Conservation (phyloP, 306 rosid genomes). For the Dryas drummondii region DNA sequence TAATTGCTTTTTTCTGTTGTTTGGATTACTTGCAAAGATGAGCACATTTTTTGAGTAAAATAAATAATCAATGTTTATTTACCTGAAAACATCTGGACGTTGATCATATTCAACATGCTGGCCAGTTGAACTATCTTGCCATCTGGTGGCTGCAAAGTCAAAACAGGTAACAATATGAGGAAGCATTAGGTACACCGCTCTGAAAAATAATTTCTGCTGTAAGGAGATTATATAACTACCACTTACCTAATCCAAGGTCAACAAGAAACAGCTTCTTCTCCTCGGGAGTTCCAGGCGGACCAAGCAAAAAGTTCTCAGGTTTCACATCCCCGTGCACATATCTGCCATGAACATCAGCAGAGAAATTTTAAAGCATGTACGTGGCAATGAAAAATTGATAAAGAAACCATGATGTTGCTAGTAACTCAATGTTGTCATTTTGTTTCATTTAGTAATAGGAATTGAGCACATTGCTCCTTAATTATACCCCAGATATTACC, state of each 20-base stretch:
- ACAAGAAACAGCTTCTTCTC: slow-evolving; percentile 54
- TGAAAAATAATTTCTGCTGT: background rate
- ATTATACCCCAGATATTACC: background rate
- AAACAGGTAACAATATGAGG: slow-evolving; percentile 3
- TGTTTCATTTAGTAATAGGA: background rate
- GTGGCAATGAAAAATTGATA: background rate
- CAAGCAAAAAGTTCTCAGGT: slow-evolving; percentile 56
- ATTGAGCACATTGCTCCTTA: background rate
- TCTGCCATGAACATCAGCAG: slow-evolving; percentile 29
- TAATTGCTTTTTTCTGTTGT: background rate
- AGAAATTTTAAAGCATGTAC: background rate
- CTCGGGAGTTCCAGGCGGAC: slow-evolving; percentile 45
- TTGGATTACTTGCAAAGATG: background rate
- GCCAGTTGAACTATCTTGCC: slow-evolving; percentile 50
- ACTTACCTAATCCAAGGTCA: slow-evolving; percentile 53
- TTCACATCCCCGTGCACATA: slow-evolving; percentile 58
- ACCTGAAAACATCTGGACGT: slow-evolving; percentile 55
- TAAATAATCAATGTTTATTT: background rate
- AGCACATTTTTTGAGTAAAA: background rate
- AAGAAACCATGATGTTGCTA: background rate
- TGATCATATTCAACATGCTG: slow-evolving; percentile 54
- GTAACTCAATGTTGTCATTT: background rate
- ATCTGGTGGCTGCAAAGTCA: slow-evolving; percentile 36
- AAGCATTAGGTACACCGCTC: background rate
- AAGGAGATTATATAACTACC: background rate